Conservation (phyloP, 768 basidiomycete species). For the Boletus coccyginus region DNA sequence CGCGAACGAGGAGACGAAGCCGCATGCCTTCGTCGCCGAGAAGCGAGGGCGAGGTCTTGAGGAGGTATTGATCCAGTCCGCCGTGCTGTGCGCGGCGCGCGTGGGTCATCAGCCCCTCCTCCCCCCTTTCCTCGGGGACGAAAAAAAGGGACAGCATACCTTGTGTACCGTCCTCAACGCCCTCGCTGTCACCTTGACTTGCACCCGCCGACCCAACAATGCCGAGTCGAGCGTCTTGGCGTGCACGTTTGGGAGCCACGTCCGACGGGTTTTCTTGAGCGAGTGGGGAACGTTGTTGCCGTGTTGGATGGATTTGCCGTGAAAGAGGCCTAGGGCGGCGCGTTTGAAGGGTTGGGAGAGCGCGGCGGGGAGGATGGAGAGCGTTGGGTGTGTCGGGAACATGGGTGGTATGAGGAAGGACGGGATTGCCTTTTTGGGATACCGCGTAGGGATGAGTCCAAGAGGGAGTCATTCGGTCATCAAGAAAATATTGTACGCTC, state of each 20-base stretch:
- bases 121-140: too few relatives aligned
- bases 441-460: too few relatives aligned
- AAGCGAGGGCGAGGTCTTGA: slow-evolving; percentile 40
- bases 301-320: slow-evolving; percentile 73
- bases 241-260: slow-evolving; percentile 89
- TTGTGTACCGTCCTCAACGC: slow-evolving; percentile 84
- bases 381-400: slow-evolving; percentile 19
- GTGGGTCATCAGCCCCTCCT: too few relatives aligned
- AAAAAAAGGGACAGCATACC: slow-evolving; percentile 38
- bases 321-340: slow-evolving; percentile 76
- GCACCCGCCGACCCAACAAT: slow-evolving; percentile 52
- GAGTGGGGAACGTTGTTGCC: slow-evolving; percentile 92
- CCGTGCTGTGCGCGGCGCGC: slow-evolving; percentile 43
- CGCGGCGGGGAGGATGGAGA: slow-evolving; percentile 23
- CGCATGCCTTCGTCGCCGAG: slow-evolving; percentile 43
- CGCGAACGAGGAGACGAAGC: slow-evolving; percentile 42
- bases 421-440: slow-evolving; percentile 4
- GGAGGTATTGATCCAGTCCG: slow-evolving; percentile 69
- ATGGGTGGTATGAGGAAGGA: slow-evolving; percentile 7
- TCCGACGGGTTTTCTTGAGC: slow-evolving; percentile 80
- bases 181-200: slow-evolving; percentile 70
- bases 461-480: too few relatives aligned
- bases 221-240: slow-evolving; percentile 71
- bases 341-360: slow-evolving; percentile 77
- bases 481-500: not conserved